Conservation (phyloP, 495 filamentous ascomycete genomes). For the Xylaria acuta region DNA sequence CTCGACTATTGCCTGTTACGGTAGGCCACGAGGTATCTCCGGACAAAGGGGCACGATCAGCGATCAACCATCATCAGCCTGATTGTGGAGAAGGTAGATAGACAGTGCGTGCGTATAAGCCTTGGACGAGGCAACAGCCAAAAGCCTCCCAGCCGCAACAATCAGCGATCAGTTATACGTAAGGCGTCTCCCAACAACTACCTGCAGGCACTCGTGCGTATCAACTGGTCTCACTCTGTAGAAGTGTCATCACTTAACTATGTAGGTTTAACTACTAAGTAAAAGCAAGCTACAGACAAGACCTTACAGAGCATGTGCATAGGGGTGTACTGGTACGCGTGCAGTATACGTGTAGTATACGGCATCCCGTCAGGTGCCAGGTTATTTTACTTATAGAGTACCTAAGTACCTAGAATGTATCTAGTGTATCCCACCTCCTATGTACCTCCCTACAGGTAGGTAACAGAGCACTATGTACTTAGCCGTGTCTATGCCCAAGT, state of each 20-base stretch:
- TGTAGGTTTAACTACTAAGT: neutral
- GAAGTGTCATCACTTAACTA: neutral
- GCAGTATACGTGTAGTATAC: no score
- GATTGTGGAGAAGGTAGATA: neutral
- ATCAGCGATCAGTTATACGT: neutral
- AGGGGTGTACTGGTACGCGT: neutral
- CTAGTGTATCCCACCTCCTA: no score
- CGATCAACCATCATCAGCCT: constrained; percentile 13
- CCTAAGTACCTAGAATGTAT: neutral
- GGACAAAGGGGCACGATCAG: constrained; percentile 22
- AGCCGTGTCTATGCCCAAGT: neutral
- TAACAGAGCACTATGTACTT: neutral
- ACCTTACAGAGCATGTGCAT: neutral
- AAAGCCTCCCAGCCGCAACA: neutral
- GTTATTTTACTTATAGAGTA: neutral
- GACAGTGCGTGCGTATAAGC: neutral
- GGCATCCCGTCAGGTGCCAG: neutral
- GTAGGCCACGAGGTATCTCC: constrained; percentile 22
- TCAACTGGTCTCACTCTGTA: neutral
- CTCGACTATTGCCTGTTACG: constrained; percentile 24
- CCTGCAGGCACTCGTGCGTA: neutral
- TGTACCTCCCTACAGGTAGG: no score
- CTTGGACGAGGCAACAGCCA: neutral
- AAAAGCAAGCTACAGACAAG: neutral
- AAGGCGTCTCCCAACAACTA: neutral